Percentiles rank a stretch among this genome's conserved stretches.
Evolutionary conservation across 768 basidiomycete genomes (phyloP).

Genomic region (Xerocomus spinulosus): DNA sequence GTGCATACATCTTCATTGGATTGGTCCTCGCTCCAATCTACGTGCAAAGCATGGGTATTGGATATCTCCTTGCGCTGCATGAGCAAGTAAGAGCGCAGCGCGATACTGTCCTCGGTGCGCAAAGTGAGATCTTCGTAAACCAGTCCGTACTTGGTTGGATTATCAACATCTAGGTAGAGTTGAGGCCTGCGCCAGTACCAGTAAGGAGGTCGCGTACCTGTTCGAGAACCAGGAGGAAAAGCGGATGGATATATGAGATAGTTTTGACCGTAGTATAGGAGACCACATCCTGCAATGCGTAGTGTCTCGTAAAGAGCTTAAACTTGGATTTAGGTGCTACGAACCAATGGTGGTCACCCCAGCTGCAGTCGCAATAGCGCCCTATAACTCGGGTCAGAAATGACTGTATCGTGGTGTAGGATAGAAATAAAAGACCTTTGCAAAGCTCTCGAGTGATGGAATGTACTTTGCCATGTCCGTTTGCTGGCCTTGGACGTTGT

Average conservation of each 20-base stretch:
- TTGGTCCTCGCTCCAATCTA: constrained; percentile 36
- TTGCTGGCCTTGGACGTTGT: too few relatives aligned
- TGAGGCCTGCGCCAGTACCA: not conserved
- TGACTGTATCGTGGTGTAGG: not conserved
- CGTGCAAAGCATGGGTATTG: constrained; percentile 28
- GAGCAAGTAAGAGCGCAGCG: constrained; percentile 74
- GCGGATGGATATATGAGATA: constrained; percentile 89
- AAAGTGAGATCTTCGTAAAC: constrained; percentile 74
- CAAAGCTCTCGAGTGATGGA: constrained; percentile 41
- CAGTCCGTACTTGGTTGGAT: constrained; percentile 64
- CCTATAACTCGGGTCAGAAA: constrained; percentile 32
- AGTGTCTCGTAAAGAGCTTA: not conserved
- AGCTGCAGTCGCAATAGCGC: constrained; percentile 51
- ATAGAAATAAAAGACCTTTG: constrained; percentile 34
- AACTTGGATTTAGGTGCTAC: constrained; percentile 3
- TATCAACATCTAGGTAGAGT: constrained; percentile 54
- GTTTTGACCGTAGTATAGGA: constrained; percentile 84
- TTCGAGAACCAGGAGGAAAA: constrained; percentile 74
- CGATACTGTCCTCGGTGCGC: constrained; percentile 65
- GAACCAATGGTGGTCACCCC: constrained; percentile 54
- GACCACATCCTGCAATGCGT: constrained; percentile 49
- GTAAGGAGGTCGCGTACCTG: constrained; percentile 43
- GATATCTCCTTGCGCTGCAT: constrained; percentile 52
- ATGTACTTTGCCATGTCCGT: constrained; percentile 36
- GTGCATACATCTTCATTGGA: constrained; percentile 58